Evolutionary conservation across 208 protist genomes (phyloP), one percentile per base, ranked within the genome.

Genomic region (Acanthamoeba culbertsoni): DNA sequence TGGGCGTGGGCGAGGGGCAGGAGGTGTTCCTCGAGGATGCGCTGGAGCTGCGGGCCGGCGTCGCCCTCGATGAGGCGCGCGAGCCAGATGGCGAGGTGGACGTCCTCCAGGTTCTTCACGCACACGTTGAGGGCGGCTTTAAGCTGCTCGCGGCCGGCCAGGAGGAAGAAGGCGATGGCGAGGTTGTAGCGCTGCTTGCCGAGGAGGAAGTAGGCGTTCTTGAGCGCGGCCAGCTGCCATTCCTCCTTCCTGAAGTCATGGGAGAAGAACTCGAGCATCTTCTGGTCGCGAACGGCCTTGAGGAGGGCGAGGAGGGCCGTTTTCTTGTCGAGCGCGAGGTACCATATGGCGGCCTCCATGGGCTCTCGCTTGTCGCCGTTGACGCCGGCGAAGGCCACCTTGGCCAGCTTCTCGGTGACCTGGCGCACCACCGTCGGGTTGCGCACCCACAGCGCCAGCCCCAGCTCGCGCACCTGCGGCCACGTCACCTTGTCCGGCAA

Each of bases 141-240:
- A 3, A 96, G 94, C 53, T 98, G 96, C 16, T 97, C 62, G 43
- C 48, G 40, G n/a, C 86, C 98, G 23, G 98, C 98, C 18, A 99
- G 95, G 26, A 99, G 53, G 86, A 99, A 99, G 95, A 98, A 99
- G 46, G 98, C 97, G 0, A 97, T 97, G 46, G 97, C 98, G 95
- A 98, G 98, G 35, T 77, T 37, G 62, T 96, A 95, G 93, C 98
- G 94, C 77, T 97, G 97, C 94, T 98, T 99, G 68, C 97, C 95
- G 7, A 99, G 94, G 1, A 98, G 97, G 31, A 96, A 96, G 90
- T 97, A 98, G 14, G 98, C 98, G 95, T 99, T 99, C 20, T 98
- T 97, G 2, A 95, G 95, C 37, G 98, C 98, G 16, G 97, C 97
- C 18, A 93, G 86, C 57, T 96, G 96, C 94, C 98, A 95, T 45